Evolutionary conservation across 495 filamentous ascomycete species (phyloP).

Genomic region (Pseudevernia furfuracea): DNA sequence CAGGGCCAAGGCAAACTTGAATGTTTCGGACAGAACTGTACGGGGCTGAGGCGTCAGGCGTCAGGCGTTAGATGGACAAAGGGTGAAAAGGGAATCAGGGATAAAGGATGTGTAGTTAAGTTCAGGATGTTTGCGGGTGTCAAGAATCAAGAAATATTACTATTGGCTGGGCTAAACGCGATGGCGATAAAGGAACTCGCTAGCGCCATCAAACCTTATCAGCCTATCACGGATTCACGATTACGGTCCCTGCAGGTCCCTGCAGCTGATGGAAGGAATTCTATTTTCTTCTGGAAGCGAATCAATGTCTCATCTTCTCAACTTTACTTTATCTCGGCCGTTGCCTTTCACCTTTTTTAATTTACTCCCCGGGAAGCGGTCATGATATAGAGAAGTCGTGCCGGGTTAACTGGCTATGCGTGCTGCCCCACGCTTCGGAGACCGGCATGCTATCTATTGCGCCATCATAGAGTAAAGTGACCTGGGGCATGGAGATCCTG

Average conservation of each 20-base stretch:
- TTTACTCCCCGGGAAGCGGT: background rate
- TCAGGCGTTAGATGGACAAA: background rate
- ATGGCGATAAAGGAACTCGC: slow-evolving; percentile 10
- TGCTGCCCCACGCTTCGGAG: background rate
- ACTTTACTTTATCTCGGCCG: slow-evolving; percentile 9
- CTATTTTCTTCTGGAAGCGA: slow-evolving; percentile 7
- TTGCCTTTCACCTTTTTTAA: background rate
- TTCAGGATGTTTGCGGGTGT: background rate
- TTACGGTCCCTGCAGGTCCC: slow-evolving; percentile 1
- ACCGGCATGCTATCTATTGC: slow-evolving; percentile 20
- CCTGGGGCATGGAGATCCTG: background rate
- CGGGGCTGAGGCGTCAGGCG: background rate
- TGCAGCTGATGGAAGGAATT: background rate
- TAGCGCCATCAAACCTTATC: slow-evolving; percentile 14
- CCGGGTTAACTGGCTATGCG: slow-evolving; percentile 8
- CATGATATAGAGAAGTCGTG: slow-evolving; percentile 8
- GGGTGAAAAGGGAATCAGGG: no score
- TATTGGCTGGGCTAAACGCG: background rate
- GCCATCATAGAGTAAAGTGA: background rate
- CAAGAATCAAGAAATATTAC: no score
- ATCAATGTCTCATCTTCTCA: background rate
- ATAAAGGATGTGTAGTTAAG: background rate
- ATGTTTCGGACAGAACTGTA: background rate
- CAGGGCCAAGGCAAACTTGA: background rate
- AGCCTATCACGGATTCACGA: no score